Conservation (phyloP, 768 basidiomycete genomes). For the Boletus fagicola region DNA sequence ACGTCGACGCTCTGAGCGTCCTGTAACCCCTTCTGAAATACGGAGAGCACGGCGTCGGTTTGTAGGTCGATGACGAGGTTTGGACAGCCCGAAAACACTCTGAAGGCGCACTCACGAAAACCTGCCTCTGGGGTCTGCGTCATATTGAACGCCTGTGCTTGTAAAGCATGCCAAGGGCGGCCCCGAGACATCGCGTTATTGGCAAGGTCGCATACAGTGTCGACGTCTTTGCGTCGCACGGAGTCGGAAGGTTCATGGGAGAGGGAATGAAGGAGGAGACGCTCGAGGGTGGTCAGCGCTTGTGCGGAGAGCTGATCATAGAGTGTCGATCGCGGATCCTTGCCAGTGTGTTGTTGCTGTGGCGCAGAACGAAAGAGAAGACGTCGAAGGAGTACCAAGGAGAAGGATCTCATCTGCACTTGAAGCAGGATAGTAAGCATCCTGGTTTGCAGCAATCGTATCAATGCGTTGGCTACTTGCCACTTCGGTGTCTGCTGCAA, state of each 20-base stretch:
- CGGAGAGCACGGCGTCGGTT: conserved; percentile 62
- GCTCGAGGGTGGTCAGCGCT: conserved; percentile 65
- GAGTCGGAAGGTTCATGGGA: conserved; percentile 53
- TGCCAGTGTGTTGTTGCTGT: conserved; percentile 32
- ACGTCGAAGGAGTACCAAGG: conserved; percentile 74
- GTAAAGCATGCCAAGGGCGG: conserved; percentile 78
- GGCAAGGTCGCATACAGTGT: conserved; percentile 74
- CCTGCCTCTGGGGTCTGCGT: conserved; percentile 34
- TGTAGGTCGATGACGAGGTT: conserved; percentile 77
- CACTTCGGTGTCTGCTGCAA: conserved; percentile 74
- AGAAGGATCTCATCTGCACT: conserved; percentile 79
- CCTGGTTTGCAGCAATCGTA: not conserved
- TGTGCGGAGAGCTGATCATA: conserved; percentile 75
- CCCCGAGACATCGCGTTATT: conserved; percentile 73
- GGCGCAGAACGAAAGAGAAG: conserved; percentile 67
- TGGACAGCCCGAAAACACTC: conserved; percentile 71
- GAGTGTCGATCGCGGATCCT: conserved; percentile 50
- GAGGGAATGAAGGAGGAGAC: conserved; percentile 68
- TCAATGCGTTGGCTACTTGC: conserved; percentile 41
- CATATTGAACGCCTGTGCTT: conserved; percentile 70
- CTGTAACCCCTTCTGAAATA: conserved; percentile 67
- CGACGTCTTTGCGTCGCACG: conserved; percentile 71
- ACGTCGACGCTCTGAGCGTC: conserved; percentile 66
- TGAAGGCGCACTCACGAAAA: conserved; percentile 61
- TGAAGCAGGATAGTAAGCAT: conserved; percentile 10